phyloP scores from a whole-genome alignment of 78 protist genomes.

The Salpingoeca rosetta region DNA sequence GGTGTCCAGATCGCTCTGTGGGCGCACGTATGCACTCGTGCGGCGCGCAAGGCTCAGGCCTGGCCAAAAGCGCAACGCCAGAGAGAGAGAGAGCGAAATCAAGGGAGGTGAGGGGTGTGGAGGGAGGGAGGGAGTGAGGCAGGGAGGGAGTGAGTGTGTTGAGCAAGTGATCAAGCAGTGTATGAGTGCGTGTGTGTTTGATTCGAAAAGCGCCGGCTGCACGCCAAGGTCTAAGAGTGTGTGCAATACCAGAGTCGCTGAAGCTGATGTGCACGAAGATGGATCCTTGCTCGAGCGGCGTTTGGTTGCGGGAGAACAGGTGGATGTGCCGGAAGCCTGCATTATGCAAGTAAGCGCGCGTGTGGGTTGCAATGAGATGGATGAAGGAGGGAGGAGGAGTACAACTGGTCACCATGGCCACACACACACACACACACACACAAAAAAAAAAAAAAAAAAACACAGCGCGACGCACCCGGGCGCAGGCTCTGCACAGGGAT shows the following conservation, averaged over 20 bases:
- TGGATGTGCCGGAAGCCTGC: slow-evolving; percentile 6
- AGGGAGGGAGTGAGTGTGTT: background rate
- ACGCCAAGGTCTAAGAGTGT: too few relatives aligned
- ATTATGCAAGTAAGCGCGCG: too few relatives aligned
- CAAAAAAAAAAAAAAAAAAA: too few relatives aligned
- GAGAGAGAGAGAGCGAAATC: background rate
- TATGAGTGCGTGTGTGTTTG: too few relatives aligned
- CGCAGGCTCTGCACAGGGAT: slow-evolving; percentile 3
- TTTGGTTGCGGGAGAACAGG: background rate
- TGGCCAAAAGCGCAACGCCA: background rate
- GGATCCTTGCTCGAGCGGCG: background rate
- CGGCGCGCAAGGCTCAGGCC: background rate
- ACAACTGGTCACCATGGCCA: too few relatives aligned
- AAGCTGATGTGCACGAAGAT: background rate
- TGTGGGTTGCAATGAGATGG: too few relatives aligned
- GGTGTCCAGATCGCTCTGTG: background rate
- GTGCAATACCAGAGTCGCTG: too few relatives aligned
- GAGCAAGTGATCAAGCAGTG: background rate
- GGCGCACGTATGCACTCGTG: background rate
- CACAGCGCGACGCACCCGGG: too few relatives aligned
- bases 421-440: too few relatives aligned
- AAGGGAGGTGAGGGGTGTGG: background rate
- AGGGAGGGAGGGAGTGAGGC: background rate
- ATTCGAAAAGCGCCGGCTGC: too few relatives aligned
- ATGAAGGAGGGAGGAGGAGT: too few relatives aligned